phyloP scores from a whole-genome alignment of 257 asterid genomes.

The Solanum bulbocastanum region DNA sequence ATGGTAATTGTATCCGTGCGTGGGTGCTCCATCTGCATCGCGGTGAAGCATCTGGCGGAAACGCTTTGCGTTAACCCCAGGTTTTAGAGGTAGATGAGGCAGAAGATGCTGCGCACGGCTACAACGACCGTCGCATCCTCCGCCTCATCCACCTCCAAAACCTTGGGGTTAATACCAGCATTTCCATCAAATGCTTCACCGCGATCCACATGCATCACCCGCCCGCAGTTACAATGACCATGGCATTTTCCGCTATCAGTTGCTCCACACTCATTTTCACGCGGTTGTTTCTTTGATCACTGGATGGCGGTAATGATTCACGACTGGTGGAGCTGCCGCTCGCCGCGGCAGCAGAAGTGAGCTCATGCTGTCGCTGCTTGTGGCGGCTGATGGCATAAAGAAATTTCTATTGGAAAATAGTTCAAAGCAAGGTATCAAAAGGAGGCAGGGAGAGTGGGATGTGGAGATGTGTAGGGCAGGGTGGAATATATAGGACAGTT shows the following conservation, averaged over 20 bases:
- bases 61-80: background rate
- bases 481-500: background rate
- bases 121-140: background rate
- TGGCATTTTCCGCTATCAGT: background rate
- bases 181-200: background rate
- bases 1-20: background rate
- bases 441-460: background rate
- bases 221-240: background rate
- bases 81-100: background rate
- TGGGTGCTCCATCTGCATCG: background rate
- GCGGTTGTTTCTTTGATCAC: background rate
- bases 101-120: background rate
- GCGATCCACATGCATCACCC: background rate
- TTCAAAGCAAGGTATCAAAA: background rate
- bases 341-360: background rate
- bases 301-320: background rate
- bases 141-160: background rate
- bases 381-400: background rate
- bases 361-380: background rate
- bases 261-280: background rate
- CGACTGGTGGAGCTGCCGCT: background rate
- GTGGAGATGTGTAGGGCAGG: background rate
- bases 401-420: background rate
- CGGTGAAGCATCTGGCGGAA: background rate
- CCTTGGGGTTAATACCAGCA: background rate